Base-by-base conservation (phyloP, 805 yeast genomes). In the Groenewaldozyma tartarivorans region DNA sequence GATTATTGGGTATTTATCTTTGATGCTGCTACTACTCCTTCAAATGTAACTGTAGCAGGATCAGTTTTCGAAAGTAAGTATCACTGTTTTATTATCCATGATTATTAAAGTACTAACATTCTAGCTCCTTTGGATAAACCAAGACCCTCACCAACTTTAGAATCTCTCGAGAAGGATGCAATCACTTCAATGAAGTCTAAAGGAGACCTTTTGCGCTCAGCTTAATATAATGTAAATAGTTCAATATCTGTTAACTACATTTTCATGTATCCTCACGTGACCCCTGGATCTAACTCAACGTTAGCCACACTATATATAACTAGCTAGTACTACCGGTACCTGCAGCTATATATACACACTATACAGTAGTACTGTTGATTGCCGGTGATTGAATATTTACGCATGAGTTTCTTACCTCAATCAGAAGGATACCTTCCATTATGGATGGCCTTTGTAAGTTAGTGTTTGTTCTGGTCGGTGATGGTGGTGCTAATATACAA, bases 371-470 rank as follows among this genome's bases (percentile, higher is more conserved):
- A n/a, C n/a, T n/a, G n/a, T n/a, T n/a, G n/a, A n/a, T n/a, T n/a
- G n/a, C n/a, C n/a, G n/a, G n/a, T n/a, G n/a, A n/a, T n/a, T n/a
- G n/a, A n/a, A n/a, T n/a, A n/a, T n/a, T n/a, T n/a, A n/a, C n/a
- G n/a, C n/a, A n/a, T n/a, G n/a, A n/a, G n/a, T n/a, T n/a, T n/a
- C n/a, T n/a, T 38, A n/a, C 41, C 36, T 16, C 36, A 38, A 27
- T 18, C 54, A 5, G 47, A 47, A 5, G 86, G 87, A 7, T 55
- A 69, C 35, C 62, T 82, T 38, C 90, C 92, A 36, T 80, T 80
- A 64, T 82, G 94, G 85, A 67, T 80, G 32, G 64, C 83, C 33
- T 78, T 85, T 55, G 80, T 79, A 53, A 30, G 67, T 51, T 6
- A 18, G 9, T 24, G 13, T 11, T 30, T 17, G 19, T 27, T 15